Base-by-base conservation (phyloP, 2,329 filamentous ascomycete species). In the Aspergillus versicolor region DNA sequence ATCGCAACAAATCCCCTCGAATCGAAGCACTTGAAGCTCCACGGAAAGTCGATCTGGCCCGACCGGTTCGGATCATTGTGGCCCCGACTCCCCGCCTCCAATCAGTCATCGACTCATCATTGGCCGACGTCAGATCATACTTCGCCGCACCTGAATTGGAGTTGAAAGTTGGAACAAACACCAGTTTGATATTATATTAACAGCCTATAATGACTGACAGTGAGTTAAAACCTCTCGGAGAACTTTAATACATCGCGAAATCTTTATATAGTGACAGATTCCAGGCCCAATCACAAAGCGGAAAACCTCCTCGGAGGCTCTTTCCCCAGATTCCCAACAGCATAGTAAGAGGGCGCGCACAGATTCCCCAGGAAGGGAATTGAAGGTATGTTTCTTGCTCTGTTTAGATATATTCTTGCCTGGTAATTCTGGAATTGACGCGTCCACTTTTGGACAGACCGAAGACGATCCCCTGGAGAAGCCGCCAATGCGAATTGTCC, bases 401-500 rank as follows among this genome's bases (percentile, higher is more conserved):
- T 5, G 17, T 19, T 17, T 42, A 21, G 7, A 11, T 17, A 42
- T 17, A 19, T 42, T 21, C 19, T 21, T 42, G 40, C 40, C 7
- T 21, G 40, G 21, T 40, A 38, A 17, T 34, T 11, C 19, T 24
- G 15, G 42, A 12, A 4, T 52, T 61, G 3, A 57, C 43, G 21
- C 15, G 24, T 5, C 47, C 45, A 5, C 8, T 37, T 30, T 3
- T 53, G 9, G 76, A 83, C 77, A 84, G 63, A 72, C 52, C 15
- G 69, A 73, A 61, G 67, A 70, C 60, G 65, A 67, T 32, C 53
- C 63, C 8, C 45, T 76, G 7, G 77, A 81, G 15, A 84, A 84
- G 67, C 82, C 82, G 58, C 71, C 73, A 21, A 73, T 77, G 63
- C 86, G 86, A 64, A 84, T 86, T 17, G 91, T 95, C 37, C 90